Conservation (phyloP, 139 green algal genomes). For the Coccomyxa sp. region DNA sequence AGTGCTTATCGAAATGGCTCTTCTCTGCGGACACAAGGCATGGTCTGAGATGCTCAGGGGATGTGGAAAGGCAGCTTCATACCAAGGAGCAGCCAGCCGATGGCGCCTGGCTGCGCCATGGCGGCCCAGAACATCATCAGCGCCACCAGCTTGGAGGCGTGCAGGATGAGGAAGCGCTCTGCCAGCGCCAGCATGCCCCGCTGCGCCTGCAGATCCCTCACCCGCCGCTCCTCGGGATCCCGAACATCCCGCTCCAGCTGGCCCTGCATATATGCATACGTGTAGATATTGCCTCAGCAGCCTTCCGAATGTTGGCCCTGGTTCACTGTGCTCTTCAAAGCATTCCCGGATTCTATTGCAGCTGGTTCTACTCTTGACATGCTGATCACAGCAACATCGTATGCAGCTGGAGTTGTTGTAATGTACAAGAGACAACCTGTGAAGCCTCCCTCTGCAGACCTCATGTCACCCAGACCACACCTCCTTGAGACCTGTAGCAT, state of each 20-base stretch:
- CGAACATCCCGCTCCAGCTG: neutral
- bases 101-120: slow-evolving; percentile 26
- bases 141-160: slow-evolving; percentile 31
- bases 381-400: no score
- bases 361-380: no score
- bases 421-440: no score
- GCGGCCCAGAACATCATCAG: slow-evolving; percentile 30
- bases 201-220: slow-evolving; percentile 14
- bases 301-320: neutral
- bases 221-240: neutral
- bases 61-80: no score
- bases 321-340: neutral
- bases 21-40: no score
- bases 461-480: no score
- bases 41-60: no score
- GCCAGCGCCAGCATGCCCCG: slow-evolving; percentile 5
- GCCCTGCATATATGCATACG: neutral
- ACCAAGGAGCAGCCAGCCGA: slow-evolving; percentile 30
- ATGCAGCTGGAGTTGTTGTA: no score
- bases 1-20: no score
- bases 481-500: no score
- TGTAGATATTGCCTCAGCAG: neutral
- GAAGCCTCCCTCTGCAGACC: no score
- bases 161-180: slow-evolving; percentile 34
- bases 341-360: neutral